Percentiles rank a stretch among this genome's conserved stretches.
These are phyloP conservation scores for Cyberlindnera mrakii DNA, from an alignment of 805 yeast genomes.

Conservation along the genomic window DNA sequence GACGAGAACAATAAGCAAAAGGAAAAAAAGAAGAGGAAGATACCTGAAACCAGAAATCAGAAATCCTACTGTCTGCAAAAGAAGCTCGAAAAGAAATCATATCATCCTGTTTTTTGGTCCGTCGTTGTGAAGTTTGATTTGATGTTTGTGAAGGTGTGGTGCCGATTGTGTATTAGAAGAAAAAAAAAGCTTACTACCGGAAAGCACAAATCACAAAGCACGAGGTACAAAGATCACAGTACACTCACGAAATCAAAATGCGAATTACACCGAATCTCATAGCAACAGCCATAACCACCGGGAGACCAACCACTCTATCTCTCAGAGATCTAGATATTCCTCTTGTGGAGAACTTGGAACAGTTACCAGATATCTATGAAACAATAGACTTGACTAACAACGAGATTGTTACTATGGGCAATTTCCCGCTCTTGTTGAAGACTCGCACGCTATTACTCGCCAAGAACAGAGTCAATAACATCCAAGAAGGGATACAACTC, in stretches of 20 bases:
- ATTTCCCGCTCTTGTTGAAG: conserved; percentile 39
- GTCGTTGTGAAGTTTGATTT: too few species aligned
- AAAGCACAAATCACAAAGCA: too few species aligned
- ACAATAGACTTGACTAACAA: conserved; percentile 75
- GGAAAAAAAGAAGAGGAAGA: too few species aligned
- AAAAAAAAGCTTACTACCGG: too few species aligned
- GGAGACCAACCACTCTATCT: neutral
- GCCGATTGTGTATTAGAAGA: too few species aligned
- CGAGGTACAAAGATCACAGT: neutral
- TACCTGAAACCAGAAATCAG: too few species aligned
- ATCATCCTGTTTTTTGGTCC: too few species aligned
- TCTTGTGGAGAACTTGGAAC: conserved; percentile 1
- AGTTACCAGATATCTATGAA: conserved; percentile 31
- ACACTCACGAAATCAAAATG: neutral
- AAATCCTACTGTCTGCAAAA: too few species aligned
- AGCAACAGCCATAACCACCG: neutral
- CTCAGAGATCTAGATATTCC: conserved; percentile 1
- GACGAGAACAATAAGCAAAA: too few species aligned
- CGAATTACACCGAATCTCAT: neutral
- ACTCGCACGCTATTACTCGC: conserved; percentile 53
- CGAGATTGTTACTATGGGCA: conserved; percentile 49
- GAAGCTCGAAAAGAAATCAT: too few species aligned
- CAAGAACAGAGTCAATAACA: conserved; percentile 48
- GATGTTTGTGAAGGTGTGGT: too few species aligned
- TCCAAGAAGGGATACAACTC: conserved; percentile 31